Evolutionary conservation across 306 rosid genomes (phyloP), one percentile per base, ranked within the genome.

Genomic region (Rubus idaeus): DNA sequence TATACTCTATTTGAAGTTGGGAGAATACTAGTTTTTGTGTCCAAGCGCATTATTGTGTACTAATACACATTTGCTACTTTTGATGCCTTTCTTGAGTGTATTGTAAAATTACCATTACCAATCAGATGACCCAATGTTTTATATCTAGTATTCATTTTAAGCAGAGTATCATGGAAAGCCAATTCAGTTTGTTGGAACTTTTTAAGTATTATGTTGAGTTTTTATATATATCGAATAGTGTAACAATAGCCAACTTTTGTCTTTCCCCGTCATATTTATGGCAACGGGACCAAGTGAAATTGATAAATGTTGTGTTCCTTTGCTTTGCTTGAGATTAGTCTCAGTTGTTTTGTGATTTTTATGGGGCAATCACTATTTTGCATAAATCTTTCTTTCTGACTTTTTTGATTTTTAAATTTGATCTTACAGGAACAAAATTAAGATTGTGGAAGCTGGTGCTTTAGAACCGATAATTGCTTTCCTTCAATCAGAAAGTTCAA

Each of bases 401-500:
- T 47, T 7, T 44, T 37, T 39, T 4, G 44, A 6, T 53, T 40
- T 39, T 26, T 14, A 9, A 14, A 26, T 70, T 51, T 78, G 70
- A 47, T 84, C 70, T 79, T 68, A 58, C 93, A 95, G 99, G 94
- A 95, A 95, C 37, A 95, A 95, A 85, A 87, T 90, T 74, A 89
- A 71, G 81, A 95, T 95, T 66, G 96, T 95, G 77, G 97, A 92
- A 82, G 90, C 96, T 10, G 98, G 97, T 53, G 99, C 97, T 21
- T 91, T 95, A 77, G 92, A 83, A 76, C 96, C 97, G 8, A 90
- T 92, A 71, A 84, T 88, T 70, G 72, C 83, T 83, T 89, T 95
- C 87, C 93, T 95, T 65, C 85, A 82, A 75, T 92, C 99, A 8
- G 78, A 87, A 68, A 79, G 83, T 88, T 55, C 45, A 71, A 87